Percentiles rank a stretch among this genome's conserved stretches.
Evolutionary conservation across 2,329 filamentous ascomycete species (phyloP).

Genomic region (Stylonectria norvegica): DNA sequence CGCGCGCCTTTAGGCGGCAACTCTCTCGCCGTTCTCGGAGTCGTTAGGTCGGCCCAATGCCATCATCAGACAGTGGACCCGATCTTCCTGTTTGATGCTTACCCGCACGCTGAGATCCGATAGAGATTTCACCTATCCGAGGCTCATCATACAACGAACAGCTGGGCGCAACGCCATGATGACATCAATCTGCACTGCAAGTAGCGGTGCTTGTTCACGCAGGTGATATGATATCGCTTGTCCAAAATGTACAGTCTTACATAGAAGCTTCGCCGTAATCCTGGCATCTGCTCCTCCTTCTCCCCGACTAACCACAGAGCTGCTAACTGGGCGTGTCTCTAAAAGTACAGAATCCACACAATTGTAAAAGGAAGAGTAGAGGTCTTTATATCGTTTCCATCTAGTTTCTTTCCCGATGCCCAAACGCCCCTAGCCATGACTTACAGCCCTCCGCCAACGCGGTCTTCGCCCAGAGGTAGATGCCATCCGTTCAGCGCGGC

Average conservation of each 20-base stretch:
- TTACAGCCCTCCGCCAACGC: conserved; percentile 8
- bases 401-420: conserved; percentile 27
- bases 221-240: conserved; percentile 21
- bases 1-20: conserved; percentile 11
- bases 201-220: conserved; percentile 5
- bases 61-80: too few species aligned
- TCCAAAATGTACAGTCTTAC: conserved; percentile 27
- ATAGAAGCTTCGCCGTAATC: conserved; percentile 18
- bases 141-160: too few species aligned
- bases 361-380: conserved; percentile 28
- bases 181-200: conserved; percentile 6
- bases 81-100: too few species aligned
- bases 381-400: conserved; percentile 30
- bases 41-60: conserved; percentile 4
- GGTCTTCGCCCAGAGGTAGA: conserved; percentile 4
- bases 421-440: conserved; percentile 26
- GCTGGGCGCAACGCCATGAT: too few species aligned
- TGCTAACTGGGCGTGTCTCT: conserved; percentile 22
- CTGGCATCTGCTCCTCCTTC: conserved; percentile 12
- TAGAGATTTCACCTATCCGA: too few species aligned
- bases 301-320: conserved; percentile 18
- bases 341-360: conserved; percentile 26
- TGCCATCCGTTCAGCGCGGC: conserved; percentile 3
- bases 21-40: conserved; percentile 20
- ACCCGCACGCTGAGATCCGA: too few species aligned